Base-by-base conservation (phyloP, 2,329 filamentous ascomycete species). In the Hypocreales sp. region DNA sequence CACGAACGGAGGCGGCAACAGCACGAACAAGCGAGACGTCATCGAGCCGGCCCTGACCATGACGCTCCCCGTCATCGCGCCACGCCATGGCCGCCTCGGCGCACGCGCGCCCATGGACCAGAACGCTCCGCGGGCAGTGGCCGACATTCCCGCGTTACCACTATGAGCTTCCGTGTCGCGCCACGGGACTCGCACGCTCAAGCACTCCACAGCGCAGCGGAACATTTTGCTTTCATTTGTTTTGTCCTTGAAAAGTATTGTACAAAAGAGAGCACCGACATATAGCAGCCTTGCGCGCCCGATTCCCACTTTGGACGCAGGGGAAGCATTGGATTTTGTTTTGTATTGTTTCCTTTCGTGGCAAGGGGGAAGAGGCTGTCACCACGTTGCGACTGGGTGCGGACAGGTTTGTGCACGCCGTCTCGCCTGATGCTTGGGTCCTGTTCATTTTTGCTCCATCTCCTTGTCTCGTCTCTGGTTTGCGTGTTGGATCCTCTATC, bases 11-110 rank as follows among this genome's bases (percentile, higher is more conserved):
- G 34, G 40, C 34, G 45, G 13, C 31, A 35, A 36, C 25, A 43
- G 37, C 18, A 46, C 34, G 30, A 41, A 41, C 28, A 39, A 34
- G 28, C 45, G 38, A 11, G 45, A 36, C 31, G 31, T 46, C 15
- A 29, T 51, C 27, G 35, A 40, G 11, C 20, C 16, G 18, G 18
- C 10, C 18, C 18, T 23, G 5, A 14, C 22, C 11, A 19, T 28
- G 15, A 15, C 20, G n/a, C 15, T 28, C n/a, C 26, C 26, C 12
- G 26, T 12, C 2, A 7, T 10, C 11, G n/a, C 22, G 15, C 24
- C 28, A 6, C 13, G 20, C 7, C 17, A 13, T 4, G 18, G 13
- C 15, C 10, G 12, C 15, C 18, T 34, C 14, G 25, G 26, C 20
- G 23, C 25, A 10, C 30, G 32, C 20, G 18, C 15, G n/a, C 28